phyloP scores from a whole-genome alignment of 2,329 filamentous ascomycete species.

The Paecilomyces sp. region DNA sequence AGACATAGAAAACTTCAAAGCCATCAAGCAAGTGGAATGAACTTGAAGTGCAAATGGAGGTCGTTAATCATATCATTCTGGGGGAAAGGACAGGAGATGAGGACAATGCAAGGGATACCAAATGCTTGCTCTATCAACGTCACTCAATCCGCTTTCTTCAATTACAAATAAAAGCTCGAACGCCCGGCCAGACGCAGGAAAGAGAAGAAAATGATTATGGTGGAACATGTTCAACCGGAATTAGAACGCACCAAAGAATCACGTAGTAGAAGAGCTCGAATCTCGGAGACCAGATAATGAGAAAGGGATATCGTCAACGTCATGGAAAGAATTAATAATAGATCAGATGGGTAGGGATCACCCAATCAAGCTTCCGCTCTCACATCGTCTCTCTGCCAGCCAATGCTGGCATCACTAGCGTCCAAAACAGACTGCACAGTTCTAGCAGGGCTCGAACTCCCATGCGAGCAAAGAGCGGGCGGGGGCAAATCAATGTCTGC shows the following conservation, averaged over 20 bases:
- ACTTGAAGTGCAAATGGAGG: not conserved
- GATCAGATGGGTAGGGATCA: not conserved
- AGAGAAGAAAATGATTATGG: not conserved
- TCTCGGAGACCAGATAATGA: not conserved
- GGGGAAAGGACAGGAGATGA: not conserved
- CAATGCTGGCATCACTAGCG: not conserved
- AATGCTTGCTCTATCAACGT: not conserved
- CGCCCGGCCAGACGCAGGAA: not conserved
- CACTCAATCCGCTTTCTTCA: not conserved
- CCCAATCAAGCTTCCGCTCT: not conserved
- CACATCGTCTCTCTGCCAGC: not conserved
- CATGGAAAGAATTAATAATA: not conserved
- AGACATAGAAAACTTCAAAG: not conserved
- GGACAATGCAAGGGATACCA: not conserved
- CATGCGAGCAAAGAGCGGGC: not conserved
- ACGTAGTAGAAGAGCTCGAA: not conserved
- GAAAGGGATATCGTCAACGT: not conserved
- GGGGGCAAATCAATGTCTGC: not conserved
- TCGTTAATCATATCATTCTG: not conserved
- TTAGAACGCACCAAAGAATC: not conserved
- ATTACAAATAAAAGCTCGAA: not conserved
- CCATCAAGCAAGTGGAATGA: not conserved
- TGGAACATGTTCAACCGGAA: not conserved
- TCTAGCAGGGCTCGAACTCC: not conserved
- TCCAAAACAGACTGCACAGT: not conserved